Percentiles rank a stretch among this genome's conserved stretches.
These are phyloP conservation scores for Coriolopsis trogii DNA, from an alignment of 1,284 basidiomycete species.

Conservation along the genomic window DNA sequence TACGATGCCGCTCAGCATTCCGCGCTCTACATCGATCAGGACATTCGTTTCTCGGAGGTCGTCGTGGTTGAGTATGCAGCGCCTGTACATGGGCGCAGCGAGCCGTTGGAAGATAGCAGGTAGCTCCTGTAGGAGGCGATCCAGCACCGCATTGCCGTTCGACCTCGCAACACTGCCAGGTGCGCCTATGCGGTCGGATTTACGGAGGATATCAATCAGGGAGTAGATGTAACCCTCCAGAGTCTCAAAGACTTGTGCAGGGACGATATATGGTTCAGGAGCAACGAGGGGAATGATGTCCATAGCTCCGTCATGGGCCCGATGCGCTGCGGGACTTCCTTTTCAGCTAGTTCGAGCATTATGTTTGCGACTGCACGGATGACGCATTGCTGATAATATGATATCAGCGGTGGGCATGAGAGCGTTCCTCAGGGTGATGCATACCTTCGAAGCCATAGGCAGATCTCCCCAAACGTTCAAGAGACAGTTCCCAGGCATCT, in stretches of 20 bases:
- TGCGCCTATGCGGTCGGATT: not conserved
- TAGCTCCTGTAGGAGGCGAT: not conserved
- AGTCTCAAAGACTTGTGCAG: slow-evolving; percentile 1
- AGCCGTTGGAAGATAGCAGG: not conserved
- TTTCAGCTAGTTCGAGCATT: not conserved
- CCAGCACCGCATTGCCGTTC: not conserved
- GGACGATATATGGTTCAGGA: no score
- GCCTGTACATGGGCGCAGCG: not conserved
- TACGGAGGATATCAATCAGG: not conserved
- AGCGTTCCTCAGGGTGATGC: not conserved
- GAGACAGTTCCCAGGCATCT: slow-evolving; percentile 2
- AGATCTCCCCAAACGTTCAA: slow-evolving; percentile 2
- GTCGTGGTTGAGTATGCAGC: slow-evolving; percentile 10
- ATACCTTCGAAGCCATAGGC: slow-evolving; percentile 1
- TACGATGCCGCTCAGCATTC: slow-evolving; percentile 5
- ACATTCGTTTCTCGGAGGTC: slow-evolving; percentile 10
- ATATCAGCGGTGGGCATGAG: not conserved
- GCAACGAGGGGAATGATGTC: not conserved
- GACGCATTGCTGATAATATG: not conserved
- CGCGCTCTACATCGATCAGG: not conserved
- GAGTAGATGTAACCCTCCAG: slow-evolving; percentile 9
- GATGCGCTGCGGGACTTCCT: slow-evolving; percentile 6
- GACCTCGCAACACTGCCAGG: not conserved
- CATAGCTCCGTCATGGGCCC: not conserved
- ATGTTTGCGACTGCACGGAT: not conserved